These are phyloP conservation scores for Madurella mycetomatis DNA, from an alignment of 2,329 filamentous ascomycete genomes.

Conservation along the genomic window DNA sequence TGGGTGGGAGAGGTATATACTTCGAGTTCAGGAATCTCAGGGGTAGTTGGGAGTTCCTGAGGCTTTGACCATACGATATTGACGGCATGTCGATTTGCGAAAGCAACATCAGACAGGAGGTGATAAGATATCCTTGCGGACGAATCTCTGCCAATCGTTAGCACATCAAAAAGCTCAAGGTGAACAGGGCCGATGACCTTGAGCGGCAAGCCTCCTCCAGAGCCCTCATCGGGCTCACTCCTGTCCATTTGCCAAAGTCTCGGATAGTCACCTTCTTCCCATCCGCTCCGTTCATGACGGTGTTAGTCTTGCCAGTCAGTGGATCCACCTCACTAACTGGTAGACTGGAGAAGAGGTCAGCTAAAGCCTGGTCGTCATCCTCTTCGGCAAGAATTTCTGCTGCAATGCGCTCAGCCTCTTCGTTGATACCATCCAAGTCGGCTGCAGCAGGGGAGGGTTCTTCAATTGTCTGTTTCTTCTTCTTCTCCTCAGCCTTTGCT, in stretches of 20 bases:
- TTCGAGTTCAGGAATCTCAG: constrained; percentile 42
- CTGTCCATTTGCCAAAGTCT: constrained; percentile 80
- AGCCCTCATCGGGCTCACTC: constrained; percentile 68
- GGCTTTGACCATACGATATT: constrained; percentile 74
- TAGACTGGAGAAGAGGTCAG: constrained; percentile 56
- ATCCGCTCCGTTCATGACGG: constrained; percentile 48
- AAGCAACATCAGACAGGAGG: constrained; percentile 66
- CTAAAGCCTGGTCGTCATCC: constrained; percentile 45
- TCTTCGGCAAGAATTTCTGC: constrained; percentile 54
- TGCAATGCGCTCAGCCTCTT: constrained; percentile 55
- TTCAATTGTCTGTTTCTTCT: constrained; percentile 26
- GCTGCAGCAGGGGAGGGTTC: constrained; percentile 17
- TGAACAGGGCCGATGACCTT: constrained; percentile 45
- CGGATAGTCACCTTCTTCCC: constrained; percentile 59
- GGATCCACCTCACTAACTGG: constrained; percentile 58
- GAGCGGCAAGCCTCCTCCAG: constrained; percentile 86
- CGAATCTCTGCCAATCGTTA: constrained; percentile 54
- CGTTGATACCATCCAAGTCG: constrained; percentile 43
- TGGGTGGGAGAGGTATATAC: constrained; percentile 43
- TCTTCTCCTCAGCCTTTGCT: constrained; percentile 36
- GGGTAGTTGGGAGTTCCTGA: constrained; percentile 46
- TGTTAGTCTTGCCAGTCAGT: constrained; percentile 53
- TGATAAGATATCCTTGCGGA: constrained; percentile 63
- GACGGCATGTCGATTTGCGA: constrained; percentile 71
- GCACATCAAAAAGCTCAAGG: constrained; percentile 6